Percentiles rank a stretch among this genome's conserved stretches.
These are phyloP conservation scores for Trichophyton verrucosum DNA, from an alignment of 2,329 filamentous ascomycete species.

Conservation along the genomic window DNA sequence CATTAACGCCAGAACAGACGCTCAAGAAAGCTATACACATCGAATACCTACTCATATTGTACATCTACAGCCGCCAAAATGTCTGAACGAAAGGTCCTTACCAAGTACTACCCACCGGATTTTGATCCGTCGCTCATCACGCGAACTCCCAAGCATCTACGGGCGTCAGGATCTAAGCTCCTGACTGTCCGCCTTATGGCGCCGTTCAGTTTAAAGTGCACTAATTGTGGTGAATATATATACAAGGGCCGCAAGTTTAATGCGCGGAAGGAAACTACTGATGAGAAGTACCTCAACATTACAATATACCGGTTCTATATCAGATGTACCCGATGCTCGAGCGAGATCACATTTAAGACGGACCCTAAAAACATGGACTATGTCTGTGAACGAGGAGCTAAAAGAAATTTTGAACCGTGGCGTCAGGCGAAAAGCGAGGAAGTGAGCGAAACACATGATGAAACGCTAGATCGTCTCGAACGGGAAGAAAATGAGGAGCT, in stretches of 20 bases:
- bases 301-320: slow-evolving; percentile 86
- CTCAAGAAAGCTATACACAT: neutral
- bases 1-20: neutral
- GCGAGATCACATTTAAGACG: slow-evolving; percentile 84
- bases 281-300: slow-evolving; percentile 80
- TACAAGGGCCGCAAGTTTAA: slow-evolving; percentile 95
- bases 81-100: slow-evolving; percentile 76
- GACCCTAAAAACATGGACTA: slow-evolving; percentile 93
- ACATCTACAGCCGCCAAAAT: slow-evolving; percentile 34
- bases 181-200: slow-evolving; percentile 87
- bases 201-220: slow-evolving; percentile 69
- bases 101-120: slow-evolving; percentile 27
- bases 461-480: slow-evolving; percentile 61
- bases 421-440: slow-evolving; percentile 48
- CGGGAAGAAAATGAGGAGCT: slow-evolving; percentile 54
- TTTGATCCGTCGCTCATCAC: slow-evolving; percentile 80
- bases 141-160: slow-evolving; percentile 45
- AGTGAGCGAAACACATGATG: slow-evolving; percentile 67
- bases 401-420: slow-evolving; percentile 92
- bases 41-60: neutral
- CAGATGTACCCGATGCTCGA: slow-evolving; percentile 71
- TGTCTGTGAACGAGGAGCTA: slow-evolving; percentile 64
- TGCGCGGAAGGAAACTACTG: slow-evolving; percentile 79
- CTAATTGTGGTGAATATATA: slow-evolving; percentile 62
- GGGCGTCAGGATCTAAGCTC: slow-evolving; percentile 58